phyloP scores from a whole-genome alignment of 2,329 filamentous ascomycete genomes.

The Volutella citrinella region DNA sequence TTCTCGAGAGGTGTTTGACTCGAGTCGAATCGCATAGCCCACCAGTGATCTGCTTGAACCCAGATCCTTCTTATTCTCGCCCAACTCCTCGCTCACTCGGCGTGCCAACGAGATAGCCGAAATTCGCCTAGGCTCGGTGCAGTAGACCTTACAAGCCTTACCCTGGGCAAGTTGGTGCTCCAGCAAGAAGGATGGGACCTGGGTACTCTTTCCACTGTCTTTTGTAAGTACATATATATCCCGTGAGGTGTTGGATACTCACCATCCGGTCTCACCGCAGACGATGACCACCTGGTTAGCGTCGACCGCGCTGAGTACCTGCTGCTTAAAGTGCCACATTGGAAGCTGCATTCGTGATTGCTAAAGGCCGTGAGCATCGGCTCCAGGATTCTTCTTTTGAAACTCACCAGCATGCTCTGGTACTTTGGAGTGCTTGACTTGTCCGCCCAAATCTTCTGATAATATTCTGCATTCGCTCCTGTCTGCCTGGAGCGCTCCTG shows the following conservation, averaged over 20 bases:
- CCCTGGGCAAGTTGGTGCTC: constrained; percentile 83
- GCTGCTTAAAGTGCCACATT: constrained; percentile 80
- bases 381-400: neutral
- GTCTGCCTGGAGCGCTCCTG: constrained; percentile 42
- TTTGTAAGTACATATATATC: constrained; percentile 17
- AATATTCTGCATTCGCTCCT: constrained; percentile 43
- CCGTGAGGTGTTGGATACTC: constrained; percentile 17
- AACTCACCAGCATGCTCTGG: constrained; percentile 70
- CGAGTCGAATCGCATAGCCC: constrained; percentile 90
- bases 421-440: constrained; percentile 60
- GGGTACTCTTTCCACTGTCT: constrained; percentile 83
- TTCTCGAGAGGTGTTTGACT: constrained; percentile 78
- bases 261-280: constrained; percentile 93
- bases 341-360: constrained; percentile 75
- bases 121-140: constrained; percentile 91
- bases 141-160: constrained; percentile 85
- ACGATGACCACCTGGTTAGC: constrained; percentile 85
- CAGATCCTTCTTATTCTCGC: constrained; percentile 77
- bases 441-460: constrained; percentile 57
- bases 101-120: constrained; percentile 92
- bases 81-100: constrained; percentile 91
- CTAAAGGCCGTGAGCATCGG: constrained; percentile 22
- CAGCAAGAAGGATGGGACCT: constrained; percentile 90
- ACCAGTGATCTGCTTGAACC: constrained; percentile 82
- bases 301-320: constrained; percentile 75